Percentiles rank a stretch among this genome's conserved stretches.
Conservation (phyloP, 2,329 filamentous ascomycete species). For the Penicillium sp. region DNA sequence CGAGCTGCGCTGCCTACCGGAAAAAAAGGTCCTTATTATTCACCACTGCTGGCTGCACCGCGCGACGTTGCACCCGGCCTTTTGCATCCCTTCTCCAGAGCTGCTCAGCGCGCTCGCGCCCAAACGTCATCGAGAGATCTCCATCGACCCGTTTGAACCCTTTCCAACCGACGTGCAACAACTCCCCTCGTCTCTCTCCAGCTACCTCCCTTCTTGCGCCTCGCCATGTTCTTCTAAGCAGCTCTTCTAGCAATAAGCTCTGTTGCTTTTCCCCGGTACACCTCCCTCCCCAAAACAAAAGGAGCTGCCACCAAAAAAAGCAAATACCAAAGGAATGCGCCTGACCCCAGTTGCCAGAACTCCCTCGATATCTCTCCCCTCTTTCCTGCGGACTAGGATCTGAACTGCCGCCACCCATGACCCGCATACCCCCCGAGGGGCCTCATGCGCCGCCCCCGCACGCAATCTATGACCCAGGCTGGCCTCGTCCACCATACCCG, state of each 20-base stretch:
- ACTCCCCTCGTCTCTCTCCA: not conserved
- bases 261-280: not conserved
- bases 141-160: not conserved
- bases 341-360: slow-evolving; percentile 10
- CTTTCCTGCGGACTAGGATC: not conserved
- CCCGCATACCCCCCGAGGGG: slow-evolving; percentile 37
- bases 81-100: not conserved
- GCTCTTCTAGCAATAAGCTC: slow-evolving; percentile 1
- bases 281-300: not conserved
- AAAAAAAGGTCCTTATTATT: not conserved
- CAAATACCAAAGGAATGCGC: slow-evolving; percentile 5
- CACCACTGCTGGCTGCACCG: not conserved
- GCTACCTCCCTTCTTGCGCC: not conserved
- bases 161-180: not conserved
- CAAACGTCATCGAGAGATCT: not conserved
- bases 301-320: not conserved
- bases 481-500: slow-evolving; percentile 32
- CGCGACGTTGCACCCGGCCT: slow-evolving; percentile 2
- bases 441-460: slow-evolving; percentile 33
- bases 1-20: not conserved
- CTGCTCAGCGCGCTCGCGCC: not conserved
- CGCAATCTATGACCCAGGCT: slow-evolving; percentile 34
- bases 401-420: slow-evolving; percentile 29
- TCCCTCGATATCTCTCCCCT: not conserved
- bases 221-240: slow-evolving; percentile 3